Evolutionary conservation across 306 rosid genomes (phyloP).

Genomic region (Hylodesmum podocarpum): DNA sequence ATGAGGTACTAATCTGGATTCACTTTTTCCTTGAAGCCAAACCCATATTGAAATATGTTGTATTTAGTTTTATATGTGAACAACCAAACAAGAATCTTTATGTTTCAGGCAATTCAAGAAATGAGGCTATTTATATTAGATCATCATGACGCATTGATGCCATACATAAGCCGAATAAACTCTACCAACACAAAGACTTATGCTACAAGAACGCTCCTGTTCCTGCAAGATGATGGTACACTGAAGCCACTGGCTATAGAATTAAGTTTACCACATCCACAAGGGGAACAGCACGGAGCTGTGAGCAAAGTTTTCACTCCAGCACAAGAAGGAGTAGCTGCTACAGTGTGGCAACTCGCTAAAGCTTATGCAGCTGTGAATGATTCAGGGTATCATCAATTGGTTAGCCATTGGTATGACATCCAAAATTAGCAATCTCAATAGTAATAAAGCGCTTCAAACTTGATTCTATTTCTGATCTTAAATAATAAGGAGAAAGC

Average conservation of each 20-base stretch:
- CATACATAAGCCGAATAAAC: slow-evolving; percentile 73
- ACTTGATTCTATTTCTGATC: background rate
- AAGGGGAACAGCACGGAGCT: slow-evolving; percentile 70
- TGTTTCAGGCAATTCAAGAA: slow-evolving; percentile 60
- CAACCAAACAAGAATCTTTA: background rate
- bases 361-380: slow-evolving; percentile 88
- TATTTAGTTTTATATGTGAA: background rate
- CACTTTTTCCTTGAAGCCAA: background rate
- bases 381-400: slow-evolving; percentile 95
- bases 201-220: slow-evolving; percentile 75
- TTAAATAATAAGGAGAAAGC: background rate
- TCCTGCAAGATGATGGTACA: slow-evolving; percentile 76
- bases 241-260: slow-evolving; percentile 88
- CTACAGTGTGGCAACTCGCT: slow-evolving; percentile 86
- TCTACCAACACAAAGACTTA: slow-evolving; percentile 80
- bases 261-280: slow-evolving; percentile 91
- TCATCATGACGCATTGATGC: slow-evolving; percentile 86
- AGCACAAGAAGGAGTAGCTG: slow-evolving; percentile 57
- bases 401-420: slow-evolving; percentile 90
- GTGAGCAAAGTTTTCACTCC: slow-evolving; percentile 75
- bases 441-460: background rate
- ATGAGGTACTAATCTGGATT: slow-evolving; percentile 45
- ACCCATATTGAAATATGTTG: background rate
- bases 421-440: background rate
- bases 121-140: slow-evolving; percentile 73